phyloP scores from a whole-genome alignment of 2,329 filamentous ascomycete genomes.

The Diaporthe caulivora region DNA sequence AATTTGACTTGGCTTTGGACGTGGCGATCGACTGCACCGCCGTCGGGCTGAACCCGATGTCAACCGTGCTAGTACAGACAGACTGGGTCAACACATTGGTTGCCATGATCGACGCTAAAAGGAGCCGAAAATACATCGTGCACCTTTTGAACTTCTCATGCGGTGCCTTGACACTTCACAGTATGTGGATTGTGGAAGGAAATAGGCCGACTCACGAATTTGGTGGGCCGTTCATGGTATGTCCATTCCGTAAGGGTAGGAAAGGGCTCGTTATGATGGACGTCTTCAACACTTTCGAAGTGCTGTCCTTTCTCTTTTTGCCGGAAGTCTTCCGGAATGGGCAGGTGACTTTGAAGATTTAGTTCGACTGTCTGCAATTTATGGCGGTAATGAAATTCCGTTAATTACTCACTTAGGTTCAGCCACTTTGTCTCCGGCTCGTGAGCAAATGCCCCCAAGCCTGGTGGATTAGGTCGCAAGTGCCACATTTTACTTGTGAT shows the following conservation, averaged over 20 bases:
- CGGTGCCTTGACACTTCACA: background rate
- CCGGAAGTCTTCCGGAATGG: background rate
- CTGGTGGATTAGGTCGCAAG: no score
- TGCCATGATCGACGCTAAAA: background rate
- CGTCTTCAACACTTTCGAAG: background rate
- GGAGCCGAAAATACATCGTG: background rate
- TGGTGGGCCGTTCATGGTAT: background rate
- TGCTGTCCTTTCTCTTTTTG: background rate
- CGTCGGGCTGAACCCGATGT: background rate
- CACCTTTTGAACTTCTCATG: background rate
- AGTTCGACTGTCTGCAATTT: background rate
- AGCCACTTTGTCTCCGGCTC: background rate
- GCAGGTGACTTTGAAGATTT: background rate
- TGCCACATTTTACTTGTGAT: background rate
- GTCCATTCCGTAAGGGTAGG: background rate
- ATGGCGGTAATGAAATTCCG: background rate
- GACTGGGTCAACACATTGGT: background rate
- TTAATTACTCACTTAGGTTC: background rate
- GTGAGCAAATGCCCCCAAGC: background rate
- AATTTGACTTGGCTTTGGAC: slow-evolving; percentile 2
- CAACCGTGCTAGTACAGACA: background rate
- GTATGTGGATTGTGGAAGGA: background rate
- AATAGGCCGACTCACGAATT: background rate
- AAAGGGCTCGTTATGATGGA: background rate
- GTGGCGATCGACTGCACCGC: background rate